phyloP scores from a whole-genome alignment of 1,139 yeast genomes.

The Debaryomyces coudertii region DNA sequence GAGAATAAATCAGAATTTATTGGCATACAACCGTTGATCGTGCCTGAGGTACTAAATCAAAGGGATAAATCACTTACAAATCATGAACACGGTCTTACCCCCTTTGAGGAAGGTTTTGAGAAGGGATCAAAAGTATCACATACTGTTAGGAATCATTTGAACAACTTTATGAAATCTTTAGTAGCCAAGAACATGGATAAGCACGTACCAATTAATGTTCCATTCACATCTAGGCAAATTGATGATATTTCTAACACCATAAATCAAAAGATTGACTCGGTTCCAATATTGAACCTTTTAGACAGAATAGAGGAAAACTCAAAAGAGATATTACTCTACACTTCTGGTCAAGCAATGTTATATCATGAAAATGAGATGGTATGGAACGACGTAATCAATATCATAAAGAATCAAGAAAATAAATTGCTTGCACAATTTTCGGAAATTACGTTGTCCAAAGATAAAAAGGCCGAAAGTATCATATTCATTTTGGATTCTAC shows the following conservation, averaged over 20 bases:
- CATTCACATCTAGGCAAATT: conserved; percentile 14
- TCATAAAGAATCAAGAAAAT: conserved; percentile 2
- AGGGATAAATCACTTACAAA: conserved; percentile 16
- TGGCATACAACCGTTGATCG: conserved; percentile 34
- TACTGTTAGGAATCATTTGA: conserved; percentile 26
- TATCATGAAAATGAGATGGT: conserved; percentile 34
- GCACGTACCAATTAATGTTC: not conserved
- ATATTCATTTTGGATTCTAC: not conserved
- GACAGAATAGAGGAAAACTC: conserved; percentile 35
- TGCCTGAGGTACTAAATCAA: conserved; percentile 15
- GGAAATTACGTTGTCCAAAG: not conserved
- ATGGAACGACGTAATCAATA: conserved; percentile 39
- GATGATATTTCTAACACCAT: conserved; percentile 43
- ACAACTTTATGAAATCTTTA: conserved; percentile 11
- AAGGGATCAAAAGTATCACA: conserved; percentile 37
- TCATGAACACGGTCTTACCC: conserved; percentile 32
- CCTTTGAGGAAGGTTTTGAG: conserved; percentile 41
- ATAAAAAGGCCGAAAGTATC: not conserved
- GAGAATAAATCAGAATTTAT: not conserved
- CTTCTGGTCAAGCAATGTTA: conserved; percentile 32
- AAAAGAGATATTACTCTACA: conserved; percentile 25
- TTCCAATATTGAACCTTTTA: conserved; percentile 36
- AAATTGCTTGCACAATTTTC: conserved; percentile 5
- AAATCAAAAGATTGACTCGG: conserved; percentile 34
- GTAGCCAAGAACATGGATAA: not conserved